Evolutionary conservation across 345 rosid species (phyloP).

Genomic region (Eucalyptus pauciflora): DNA sequence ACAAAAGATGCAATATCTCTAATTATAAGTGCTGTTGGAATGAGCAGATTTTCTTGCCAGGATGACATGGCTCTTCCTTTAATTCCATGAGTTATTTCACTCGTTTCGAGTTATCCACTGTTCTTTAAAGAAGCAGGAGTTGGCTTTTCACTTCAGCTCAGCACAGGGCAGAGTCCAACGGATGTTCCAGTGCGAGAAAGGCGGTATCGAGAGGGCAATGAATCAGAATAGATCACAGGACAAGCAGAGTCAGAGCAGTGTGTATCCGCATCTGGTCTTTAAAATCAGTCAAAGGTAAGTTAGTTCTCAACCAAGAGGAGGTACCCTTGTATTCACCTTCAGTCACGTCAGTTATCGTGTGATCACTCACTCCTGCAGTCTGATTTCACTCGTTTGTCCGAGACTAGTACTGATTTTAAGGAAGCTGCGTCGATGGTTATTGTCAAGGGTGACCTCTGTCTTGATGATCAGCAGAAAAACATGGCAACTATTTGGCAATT

Average conservation of each 20-base stretch:
- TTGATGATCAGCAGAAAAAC: not conserved
- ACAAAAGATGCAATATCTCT: not conserved
- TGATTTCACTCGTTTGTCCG: not conserved
- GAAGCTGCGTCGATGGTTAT: not conserved
- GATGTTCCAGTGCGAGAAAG: not conserved
- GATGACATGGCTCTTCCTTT: not conserved
- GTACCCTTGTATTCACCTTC: not conserved
- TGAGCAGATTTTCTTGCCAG: not conserved
- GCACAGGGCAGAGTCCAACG: not conserved
- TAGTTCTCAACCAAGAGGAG: not conserved
- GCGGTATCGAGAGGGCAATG: not conserved
- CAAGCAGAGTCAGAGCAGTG: not conserved
- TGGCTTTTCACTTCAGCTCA: not conserved
- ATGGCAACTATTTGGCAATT: not conserved
- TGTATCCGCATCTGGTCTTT: not conserved
- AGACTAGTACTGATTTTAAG: not conserved
- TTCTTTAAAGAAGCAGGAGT: not conserved
- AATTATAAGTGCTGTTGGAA: not conserved
- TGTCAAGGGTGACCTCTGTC: not conserved
- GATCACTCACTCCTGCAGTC: not conserved
- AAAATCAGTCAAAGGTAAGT: not conserved
- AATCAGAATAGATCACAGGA: not conserved
- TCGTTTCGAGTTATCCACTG: not conserved
- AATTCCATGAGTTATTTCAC: not conserved
- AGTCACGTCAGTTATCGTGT: not conserved